Percentiles rank a stretch among this genome's conserved stretches.
Conservation (phyloP, 2,329 filamentous ascomycete species). For the Alternaria brassicae region DNA sequence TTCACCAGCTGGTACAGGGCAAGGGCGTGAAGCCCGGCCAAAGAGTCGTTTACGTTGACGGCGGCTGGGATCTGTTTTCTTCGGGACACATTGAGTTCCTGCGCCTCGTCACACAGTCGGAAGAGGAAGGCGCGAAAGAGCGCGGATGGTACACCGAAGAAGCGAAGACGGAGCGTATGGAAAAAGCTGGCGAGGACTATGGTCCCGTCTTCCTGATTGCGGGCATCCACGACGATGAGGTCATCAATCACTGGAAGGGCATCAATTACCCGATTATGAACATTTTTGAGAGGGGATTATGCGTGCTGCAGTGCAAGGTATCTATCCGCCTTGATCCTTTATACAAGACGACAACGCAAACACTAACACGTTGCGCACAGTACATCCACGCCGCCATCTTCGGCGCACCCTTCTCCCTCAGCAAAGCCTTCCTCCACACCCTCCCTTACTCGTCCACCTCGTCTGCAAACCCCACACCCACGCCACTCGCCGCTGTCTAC, state of each 20-base stretch:
- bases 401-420: conserved; percentile 86
- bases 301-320: conserved; percentile 92
- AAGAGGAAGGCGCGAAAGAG: conserved; percentile 71
- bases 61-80: conserved; percentile 95
- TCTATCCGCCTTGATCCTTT: conserved; percentile 32
- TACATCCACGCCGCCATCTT: conserved; percentile 90
- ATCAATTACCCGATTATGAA: conserved; percentile 99
- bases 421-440: conserved; percentile 74
- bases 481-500: conserved; percentile 78
- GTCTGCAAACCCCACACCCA: conserved; percentile 37
- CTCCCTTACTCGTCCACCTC: conserved; percentile 64
- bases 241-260: conserved; percentile 96
- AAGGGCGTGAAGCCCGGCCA: conserved; percentile 77
- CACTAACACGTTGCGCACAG: conserved; percentile 52
- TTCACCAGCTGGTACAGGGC: conserved; percentile 73
- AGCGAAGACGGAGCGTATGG: conserved; percentile 67
- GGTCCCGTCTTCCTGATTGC: conserved; percentile 86
- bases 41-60: conserved; percentile 91
- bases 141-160: conserved; percentile 78
- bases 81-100: conserved; percentile 97
- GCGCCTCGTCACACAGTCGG: conserved; percentile 73
- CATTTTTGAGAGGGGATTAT: conserved; percentile 93
- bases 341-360: no score
- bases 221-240: conserved; percentile 91
- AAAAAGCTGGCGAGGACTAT: conserved; percentile 74